Conservation (phyloP, 768 basidiomycete species). For the Pisolithus marmoratus region DNA sequence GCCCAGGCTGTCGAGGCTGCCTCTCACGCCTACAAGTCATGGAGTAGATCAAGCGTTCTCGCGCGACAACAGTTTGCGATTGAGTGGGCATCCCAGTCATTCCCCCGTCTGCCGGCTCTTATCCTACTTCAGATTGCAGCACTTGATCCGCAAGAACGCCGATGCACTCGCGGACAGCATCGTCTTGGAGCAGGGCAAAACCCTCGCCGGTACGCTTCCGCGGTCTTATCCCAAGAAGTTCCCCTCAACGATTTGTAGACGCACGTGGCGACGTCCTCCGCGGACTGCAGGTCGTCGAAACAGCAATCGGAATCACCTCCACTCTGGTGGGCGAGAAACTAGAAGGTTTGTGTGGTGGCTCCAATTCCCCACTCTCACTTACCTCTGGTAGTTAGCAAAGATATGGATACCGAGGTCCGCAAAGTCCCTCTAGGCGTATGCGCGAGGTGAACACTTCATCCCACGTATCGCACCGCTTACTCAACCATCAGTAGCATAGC, state of each 20-base stretch:
- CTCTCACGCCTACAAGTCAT: constrained; percentile 78
- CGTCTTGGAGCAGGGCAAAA: constrained; percentile 95
- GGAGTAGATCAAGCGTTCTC: constrained; percentile 82
- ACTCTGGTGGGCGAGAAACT: constrained; percentile 87
- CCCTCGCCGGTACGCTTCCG: constrained; percentile 58
- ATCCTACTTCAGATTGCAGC: constrained; percentile 62
- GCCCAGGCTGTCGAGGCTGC: constrained; percentile 79
- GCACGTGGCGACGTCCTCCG: constrained; percentile 93
- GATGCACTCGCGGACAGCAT: constrained; percentile 86
- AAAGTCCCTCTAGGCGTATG: constrained; percentile 85
- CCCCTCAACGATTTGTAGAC: constrained; percentile 40
- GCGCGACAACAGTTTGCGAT: constrained; percentile 83
- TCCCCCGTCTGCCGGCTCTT: constrained; percentile 5
- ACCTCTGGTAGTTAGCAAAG: constrained; percentile 65
- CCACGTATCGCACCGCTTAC: not conserved
- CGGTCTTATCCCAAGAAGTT: not conserved
- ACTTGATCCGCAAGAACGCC: constrained; percentile 76
- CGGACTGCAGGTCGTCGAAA: constrained; percentile 85
- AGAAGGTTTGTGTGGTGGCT: constrained; percentile 53
- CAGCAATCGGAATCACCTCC: constrained; percentile 74
- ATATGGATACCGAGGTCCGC: constrained; percentile 93
- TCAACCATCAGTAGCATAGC: constrained; percentile 44
- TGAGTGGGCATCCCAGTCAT: constrained; percentile 53
- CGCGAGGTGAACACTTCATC: constrained; percentile 40
- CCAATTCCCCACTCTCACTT: constrained; percentile 6